phyloP scores from a whole-genome alignment of 2,329 filamentous ascomycete genomes.

The Camptophora hylomeconis region DNA sequence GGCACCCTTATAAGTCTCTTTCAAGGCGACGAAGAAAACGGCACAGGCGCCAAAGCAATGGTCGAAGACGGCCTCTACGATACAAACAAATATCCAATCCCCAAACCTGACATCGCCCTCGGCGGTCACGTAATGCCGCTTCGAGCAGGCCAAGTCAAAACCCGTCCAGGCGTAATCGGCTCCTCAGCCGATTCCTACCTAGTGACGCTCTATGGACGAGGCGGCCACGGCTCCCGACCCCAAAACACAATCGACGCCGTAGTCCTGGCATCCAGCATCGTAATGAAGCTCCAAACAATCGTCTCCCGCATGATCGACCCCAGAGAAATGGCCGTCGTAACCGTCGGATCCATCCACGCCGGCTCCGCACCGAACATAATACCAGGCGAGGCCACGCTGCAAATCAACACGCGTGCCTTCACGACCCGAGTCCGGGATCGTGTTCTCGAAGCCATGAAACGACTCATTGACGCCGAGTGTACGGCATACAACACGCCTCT shows the following conservation, averaged over 20 bases:
- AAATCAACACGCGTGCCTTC: slow-evolving; percentile 41
- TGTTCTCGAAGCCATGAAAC: slow-evolving; percentile 34
- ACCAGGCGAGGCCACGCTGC: slow-evolving; percentile 39
- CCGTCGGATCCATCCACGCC: slow-evolving; percentile 45
- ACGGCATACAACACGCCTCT: slow-evolving; percentile 36
- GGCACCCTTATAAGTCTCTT: slow-evolving; percentile 54
- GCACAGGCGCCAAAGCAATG: slow-evolving; percentile 50
- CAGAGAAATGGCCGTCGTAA: slow-evolving; percentile 43
- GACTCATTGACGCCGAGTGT: slow-evolving; percentile 46
- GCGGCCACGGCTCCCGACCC: slow-evolving; percentile 45
- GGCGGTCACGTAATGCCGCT: slow-evolving; percentile 44
- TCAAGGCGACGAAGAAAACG: slow-evolving; percentile 55
- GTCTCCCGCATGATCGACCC: slow-evolving; percentile 43
- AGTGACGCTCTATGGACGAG: slow-evolving; percentile 44
- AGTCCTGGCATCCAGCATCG: slow-evolving; percentile 42
- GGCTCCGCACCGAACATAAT: slow-evolving; percentile 51
- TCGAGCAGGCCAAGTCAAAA: slow-evolving; percentile 28
- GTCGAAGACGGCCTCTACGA: slow-evolving; percentile 45
- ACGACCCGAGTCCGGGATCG: slow-evolving; percentile 32
- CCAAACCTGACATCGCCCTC: slow-evolving; percentile 42
- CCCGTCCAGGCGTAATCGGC: slow-evolving; percentile 27
- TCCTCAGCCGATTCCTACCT: slow-evolving; percentile 33
- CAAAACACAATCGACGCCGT: slow-evolving; percentile 46
- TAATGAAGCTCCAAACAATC: slow-evolving; percentile 47
- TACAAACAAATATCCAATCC: slow-evolving; percentile 25